Evolutionary conservation across 1,139 yeast genomes (phyloP).

Genomic region (Yamadazyma blattariae): DNA sequence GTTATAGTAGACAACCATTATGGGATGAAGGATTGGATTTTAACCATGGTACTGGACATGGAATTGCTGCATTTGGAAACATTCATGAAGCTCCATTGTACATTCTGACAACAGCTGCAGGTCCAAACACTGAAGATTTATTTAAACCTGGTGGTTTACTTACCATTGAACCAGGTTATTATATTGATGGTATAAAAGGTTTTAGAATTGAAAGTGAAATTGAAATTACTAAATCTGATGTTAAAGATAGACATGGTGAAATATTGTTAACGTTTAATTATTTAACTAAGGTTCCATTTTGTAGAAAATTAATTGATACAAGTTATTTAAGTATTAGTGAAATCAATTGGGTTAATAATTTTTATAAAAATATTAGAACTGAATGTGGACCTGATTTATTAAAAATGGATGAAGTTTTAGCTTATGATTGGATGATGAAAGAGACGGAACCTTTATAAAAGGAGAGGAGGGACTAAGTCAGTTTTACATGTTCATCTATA

Average conservation of each 20-base stretch:
- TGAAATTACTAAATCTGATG: slow-evolving; percentile 34
- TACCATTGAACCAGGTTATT: slow-evolving; percentile 55
- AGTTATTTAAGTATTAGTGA: slow-evolving; percentile 33
- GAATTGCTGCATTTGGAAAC: slow-evolving; percentile 51
- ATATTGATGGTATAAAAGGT: slow-evolving; percentile 48
- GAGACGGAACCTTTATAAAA: slow-evolving; percentile 33
- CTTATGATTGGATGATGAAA: slow-evolving; percentile 34
- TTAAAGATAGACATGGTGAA: slow-evolving; percentile 30
- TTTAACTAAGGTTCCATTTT: slow-evolving; percentile 53
- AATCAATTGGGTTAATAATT: slow-evolving; percentile 46
- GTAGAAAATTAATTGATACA: slow-evolving; percentile 41
- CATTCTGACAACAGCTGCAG: slow-evolving; percentile 34
- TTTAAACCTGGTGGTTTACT: slow-evolving; percentile 46
- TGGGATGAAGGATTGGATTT: slow-evolving; percentile 50
- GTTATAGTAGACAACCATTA: slow-evolving; percentile 47
- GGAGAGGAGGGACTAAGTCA: no score
- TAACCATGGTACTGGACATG: slow-evolving; percentile 60
- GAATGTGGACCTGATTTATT: slow-evolving; percentile 21
- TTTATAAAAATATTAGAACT: slow-evolving; percentile 33
- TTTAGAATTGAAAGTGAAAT: slow-evolving; percentile 52
- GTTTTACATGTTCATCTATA: slow-evolving; percentile 8
- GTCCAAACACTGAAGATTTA: slow-evolving; percentile 35
- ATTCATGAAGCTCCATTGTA: slow-evolving; percentile 56
- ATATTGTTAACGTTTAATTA: slow-evolving; percentile 42
- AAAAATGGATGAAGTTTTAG: slow-evolving; percentile 32